Conservation (phyloP, 2,329 filamentous ascomycete genomes). For the Exophiala dermatitidis region DNA sequence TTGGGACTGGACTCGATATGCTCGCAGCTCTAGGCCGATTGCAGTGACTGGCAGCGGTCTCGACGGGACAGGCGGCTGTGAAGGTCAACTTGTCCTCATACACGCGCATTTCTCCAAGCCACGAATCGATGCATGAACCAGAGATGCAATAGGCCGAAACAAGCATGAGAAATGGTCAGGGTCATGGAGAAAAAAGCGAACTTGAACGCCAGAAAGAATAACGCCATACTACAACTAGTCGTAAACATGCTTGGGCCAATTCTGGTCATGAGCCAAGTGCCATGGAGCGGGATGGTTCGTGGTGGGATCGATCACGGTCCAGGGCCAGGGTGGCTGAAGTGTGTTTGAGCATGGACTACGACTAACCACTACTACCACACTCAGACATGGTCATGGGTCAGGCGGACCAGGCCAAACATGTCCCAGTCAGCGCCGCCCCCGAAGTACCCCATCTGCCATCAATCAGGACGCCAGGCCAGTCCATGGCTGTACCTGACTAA, state of each 20-base stretch:
- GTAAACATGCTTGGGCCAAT: neutral
- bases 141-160: neutral
- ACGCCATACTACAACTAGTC: neutral
- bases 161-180: neutral
- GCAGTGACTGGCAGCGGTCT: conserved; percentile 14
- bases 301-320: neutral
- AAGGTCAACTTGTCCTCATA: conserved; percentile 8
- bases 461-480: conserved; percentile 2
- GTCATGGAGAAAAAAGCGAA: neutral
- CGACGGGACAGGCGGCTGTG: conserved; percentile 15
- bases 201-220: neutral
- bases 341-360: neutral
- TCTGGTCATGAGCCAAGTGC: neutral
- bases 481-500: conserved; percentile 21
- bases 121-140: neutral
- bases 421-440: neutral
- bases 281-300: neutral
- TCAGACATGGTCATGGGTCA: conserved; percentile 16
- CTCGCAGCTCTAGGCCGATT: neutral
- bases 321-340: conserved; percentile 6
- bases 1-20: neutral
- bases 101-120: neutral
- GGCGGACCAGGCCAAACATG: conserved; percentile 2
- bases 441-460: neutral
- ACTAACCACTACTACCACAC: neutral